A percentile compares a stretch with the other conserved stretches of the same genome.
Conservation (phyloP, 805 yeast species). For the Spathaspora gorwiae region DNA sequence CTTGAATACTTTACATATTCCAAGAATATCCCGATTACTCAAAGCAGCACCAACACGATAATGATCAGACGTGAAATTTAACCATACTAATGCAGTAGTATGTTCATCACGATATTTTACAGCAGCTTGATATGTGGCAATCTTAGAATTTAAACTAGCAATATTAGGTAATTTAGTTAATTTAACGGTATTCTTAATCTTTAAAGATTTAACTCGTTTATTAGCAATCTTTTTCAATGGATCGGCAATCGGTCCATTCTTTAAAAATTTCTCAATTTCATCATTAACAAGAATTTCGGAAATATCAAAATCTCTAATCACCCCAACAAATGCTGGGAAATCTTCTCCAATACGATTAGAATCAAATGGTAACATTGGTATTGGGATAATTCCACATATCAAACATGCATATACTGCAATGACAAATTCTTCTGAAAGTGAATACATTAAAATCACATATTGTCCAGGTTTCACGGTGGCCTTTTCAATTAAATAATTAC, state of each 20-base stretch:
- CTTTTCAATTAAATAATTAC: slow-evolving; percentile 66
- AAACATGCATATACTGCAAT: slow-evolving; percentile 85
- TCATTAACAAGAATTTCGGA: slow-evolving; percentile 70
- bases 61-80: slow-evolving; percentile 70
- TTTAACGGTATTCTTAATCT: slow-evolving; percentile 64
- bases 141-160: slow-evolving; percentile 40
- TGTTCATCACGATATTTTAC: slow-evolving; percentile 35
- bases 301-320: slow-evolving; percentile 68
- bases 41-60: slow-evolving; percentile 53
- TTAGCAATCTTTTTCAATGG: slow-evolving; percentile 48
- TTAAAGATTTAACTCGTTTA: slow-evolving; percentile 38
- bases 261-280: slow-evolving; percentile 67
- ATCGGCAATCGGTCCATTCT: slow-evolving; percentile 60
- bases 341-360: slow-evolving; percentile 69
- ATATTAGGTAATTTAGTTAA: slow-evolving; percentile 38
- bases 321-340: slow-evolving; percentile 55
- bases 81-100: slow-evolving; percentile 57
- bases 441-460: slow-evolving; percentile 73
- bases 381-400: slow-evolving; percentile 69
- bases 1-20: slow-evolving; percentile 81
- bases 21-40: slow-evolving; percentile 61
- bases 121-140: slow-evolving; percentile 40
- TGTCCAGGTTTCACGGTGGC: slow-evolving; percentile 63
- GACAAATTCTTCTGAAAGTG: slow-evolving; percentile 81
- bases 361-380: slow-evolving; percentile 73